A percentile compares a stretch with the other conserved stretches of the same genome.
Conservation (phyloP, 2,329 filamentous ascomycete genomes). For the Neofusicoccum ribis region DNA sequence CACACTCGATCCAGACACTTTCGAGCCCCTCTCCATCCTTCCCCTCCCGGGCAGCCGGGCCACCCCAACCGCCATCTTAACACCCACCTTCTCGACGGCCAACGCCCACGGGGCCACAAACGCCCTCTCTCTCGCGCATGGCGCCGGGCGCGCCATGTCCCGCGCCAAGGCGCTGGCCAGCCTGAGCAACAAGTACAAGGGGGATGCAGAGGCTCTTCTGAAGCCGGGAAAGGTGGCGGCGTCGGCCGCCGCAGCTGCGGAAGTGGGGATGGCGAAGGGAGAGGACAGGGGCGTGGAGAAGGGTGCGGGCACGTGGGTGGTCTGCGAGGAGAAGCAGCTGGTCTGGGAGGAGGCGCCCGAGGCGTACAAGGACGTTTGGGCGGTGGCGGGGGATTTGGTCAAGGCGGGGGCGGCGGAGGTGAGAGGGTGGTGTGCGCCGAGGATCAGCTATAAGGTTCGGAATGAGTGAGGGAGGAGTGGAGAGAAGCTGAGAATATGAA, state of each 20-base stretch:
- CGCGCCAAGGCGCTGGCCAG: slow-evolving; percentile 35
- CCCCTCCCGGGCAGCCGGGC: slow-evolving; percentile 41
- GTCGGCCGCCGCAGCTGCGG: background rate
- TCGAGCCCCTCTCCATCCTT: slow-evolving; percentile 31
- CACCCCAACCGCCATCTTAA: slow-evolving; percentile 40
- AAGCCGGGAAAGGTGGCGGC: slow-evolving; percentile 23
- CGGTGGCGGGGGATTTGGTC: slow-evolving; percentile 38
- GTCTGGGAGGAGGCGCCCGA: slow-evolving; percentile 42
- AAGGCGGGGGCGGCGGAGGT: slow-evolving; percentile 33
- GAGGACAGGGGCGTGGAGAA: slow-evolving; percentile 18
- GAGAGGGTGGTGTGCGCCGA: slow-evolving; percentile 34
- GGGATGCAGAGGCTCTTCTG: slow-evolving; percentile 29
- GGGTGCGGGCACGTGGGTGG: slow-evolving; percentile 36
- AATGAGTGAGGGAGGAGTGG: slow-evolving; percentile 25
- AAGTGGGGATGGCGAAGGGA: background rate
- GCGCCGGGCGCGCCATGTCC: slow-evolving; percentile 41
- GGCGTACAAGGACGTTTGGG: slow-evolving; percentile 41
- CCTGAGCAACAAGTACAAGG: slow-evolving; percentile 35
- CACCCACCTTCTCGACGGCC: slow-evolving; percentile 30
- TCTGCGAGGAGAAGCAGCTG: slow-evolving; percentile 41
- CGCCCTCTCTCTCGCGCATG: slow-evolving; percentile 39
- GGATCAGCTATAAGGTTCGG: slow-evolving; percentile 42
- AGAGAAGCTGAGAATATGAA: too few relatives aligned
- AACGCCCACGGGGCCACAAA: slow-evolving; percentile 34
- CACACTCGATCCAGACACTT: slow-evolving; percentile 26